Conservation (phyloP, 2,329 filamentous ascomycete genomes). For the Colletotrichum sansevieriae region DNA sequence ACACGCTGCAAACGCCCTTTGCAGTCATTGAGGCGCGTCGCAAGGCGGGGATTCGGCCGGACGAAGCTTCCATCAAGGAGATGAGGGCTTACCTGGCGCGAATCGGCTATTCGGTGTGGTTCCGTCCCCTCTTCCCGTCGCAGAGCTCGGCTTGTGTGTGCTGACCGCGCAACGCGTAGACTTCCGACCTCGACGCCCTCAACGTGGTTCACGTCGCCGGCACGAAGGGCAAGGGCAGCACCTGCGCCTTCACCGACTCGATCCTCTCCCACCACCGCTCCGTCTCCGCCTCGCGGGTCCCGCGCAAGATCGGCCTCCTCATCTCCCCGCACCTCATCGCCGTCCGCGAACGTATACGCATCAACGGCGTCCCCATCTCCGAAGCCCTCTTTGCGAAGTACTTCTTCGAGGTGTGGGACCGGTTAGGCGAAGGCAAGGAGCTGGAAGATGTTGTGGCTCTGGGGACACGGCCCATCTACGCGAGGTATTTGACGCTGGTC, state of each 20-base stretch:
- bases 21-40: constrained; percentile 82
- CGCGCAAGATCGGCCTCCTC: constrained; percentile 76
- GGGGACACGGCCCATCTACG: constrained; percentile 86
- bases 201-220: constrained; percentile 85
- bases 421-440: constrained; percentile 57
- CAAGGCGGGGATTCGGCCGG: constrained; percentile 78
- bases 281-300: constrained; percentile 36
- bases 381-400: constrained; percentile 78
- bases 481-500: constrained; percentile 90
- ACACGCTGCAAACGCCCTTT: constrained; percentile 91
- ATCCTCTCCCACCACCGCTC: constrained; percentile 65
- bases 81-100: constrained; percentile 80
- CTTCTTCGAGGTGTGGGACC: constrained; percentile 89
- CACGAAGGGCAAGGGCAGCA: constrained; percentile 94
- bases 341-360: constrained; percentile 86
- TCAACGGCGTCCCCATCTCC: constrained; percentile 79
- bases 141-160: too few relatives aligned
- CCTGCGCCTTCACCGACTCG: constrained; percentile 84
- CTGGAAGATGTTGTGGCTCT: constrained; percentile 64
- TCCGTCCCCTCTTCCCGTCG: background rate
- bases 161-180: background rate
- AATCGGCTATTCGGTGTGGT: constrained; percentile 30
- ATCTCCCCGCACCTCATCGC: constrained; percentile 89
- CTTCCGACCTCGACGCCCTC: constrained; percentile 56
- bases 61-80: constrained; percentile 72